These are phyloP conservation scores for Mercurialis annua DNA, from an alignment of 345 rosid species.

Conservation along the genomic window DNA sequence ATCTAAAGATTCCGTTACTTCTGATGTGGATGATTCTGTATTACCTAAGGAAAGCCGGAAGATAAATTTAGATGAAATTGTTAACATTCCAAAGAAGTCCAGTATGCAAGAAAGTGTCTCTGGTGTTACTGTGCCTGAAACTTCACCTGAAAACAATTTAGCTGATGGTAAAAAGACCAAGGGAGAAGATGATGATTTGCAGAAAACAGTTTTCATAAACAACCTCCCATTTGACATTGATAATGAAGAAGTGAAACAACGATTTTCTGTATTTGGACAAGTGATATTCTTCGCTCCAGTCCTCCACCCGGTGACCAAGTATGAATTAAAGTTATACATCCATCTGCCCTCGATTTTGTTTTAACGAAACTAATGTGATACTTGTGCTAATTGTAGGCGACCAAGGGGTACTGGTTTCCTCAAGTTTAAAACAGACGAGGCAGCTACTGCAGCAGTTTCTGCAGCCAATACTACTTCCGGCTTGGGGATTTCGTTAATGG, in stretches of 20 bases:
- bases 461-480: slow-evolving; percentile 65
- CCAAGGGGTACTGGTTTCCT: slow-evolving; percentile 91
- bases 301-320: slow-evolving; percentile 87
- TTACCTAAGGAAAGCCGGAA: slow-evolving; percentile 25
- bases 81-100: slow-evolving; percentile 27
- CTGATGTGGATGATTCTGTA: slow-evolving; percentile 34
- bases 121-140: slow-evolving; percentile 33
- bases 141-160: slow-evolving; percentile 36
- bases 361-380: slow-evolving; percentile 1
- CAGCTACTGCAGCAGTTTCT: slow-evolving; percentile 64
- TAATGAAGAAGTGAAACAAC: slow-evolving; percentile 65
- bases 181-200: slow-evolving; percentile 60
- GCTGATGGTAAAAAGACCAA: slow-evolving; percentile 33
- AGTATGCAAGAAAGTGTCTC: slow-evolving; percentile 27
- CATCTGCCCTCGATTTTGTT: slow-evolving; percentile 3
- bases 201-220: slow-evolving; percentile 69
- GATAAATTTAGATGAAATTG: slow-evolving; percentile 26
- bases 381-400: slow-evolving; percentile 53
- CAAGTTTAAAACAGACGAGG: slow-evolving; percentile 70
- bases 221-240: slow-evolving; percentile 81
- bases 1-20: slow-evolving; percentile 35
- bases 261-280: slow-evolving; percentile 72
- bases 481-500: slow-evolving; percentile 69
- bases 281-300: slow-evolving; percentile 70
- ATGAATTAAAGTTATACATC: slow-evolving; percentile 21